Conservation (phyloP, 768 basidiomycete genomes). For the Plicaturopsis crispa region DNA sequence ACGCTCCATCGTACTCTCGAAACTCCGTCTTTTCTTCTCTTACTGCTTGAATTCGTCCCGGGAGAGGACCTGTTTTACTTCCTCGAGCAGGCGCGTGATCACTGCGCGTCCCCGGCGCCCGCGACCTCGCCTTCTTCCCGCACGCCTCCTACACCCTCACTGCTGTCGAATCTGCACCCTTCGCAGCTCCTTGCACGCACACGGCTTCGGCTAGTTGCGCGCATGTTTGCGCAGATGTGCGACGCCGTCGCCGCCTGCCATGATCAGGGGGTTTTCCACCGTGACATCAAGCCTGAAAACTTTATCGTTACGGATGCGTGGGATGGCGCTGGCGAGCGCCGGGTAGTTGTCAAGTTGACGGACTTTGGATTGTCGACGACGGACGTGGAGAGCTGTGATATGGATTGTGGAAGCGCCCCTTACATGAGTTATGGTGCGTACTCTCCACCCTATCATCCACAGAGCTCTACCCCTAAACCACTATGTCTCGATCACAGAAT, state of each 20-base stretch:
- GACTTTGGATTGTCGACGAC: conserved; percentile 95
- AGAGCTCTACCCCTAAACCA: not conserved
- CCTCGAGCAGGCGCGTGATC: conserved; percentile 91
- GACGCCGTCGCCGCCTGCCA: conserved; percentile 95
- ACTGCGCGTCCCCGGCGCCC: conserved; percentile 50
- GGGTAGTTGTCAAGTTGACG: conserved; percentile 91
- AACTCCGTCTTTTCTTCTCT: conserved; percentile 83
- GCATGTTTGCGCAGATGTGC: conserved; percentile 99
- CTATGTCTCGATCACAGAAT: conserved; percentile 47
- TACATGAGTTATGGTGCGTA: conserved; percentile 91
- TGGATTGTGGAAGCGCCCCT: conserved; percentile 97
- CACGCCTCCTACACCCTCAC: conserved; percentile 90
- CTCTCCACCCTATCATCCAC: not conserved
- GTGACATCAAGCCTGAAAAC: conserved; percentile 99
- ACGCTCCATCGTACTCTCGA: conserved; percentile 91
- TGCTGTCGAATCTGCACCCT: conserved; percentile 78
- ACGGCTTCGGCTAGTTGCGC: conserved; percentile 86
- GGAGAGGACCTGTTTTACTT: conserved; percentile 98
- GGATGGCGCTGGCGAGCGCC: conserved; percentile 62
- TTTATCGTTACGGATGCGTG: conserved; percentile 89
- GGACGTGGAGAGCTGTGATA: conserved; percentile 84
- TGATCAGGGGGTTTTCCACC: conserved; percentile 83
- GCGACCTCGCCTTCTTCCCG: conserved; percentile 38
- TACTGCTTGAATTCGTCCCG: conserved; percentile 92
- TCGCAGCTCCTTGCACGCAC: conserved; percentile 78